Conservation (phyloP, 2,329 filamentous ascomycete species). For the Didymella lethalis region DNA sequence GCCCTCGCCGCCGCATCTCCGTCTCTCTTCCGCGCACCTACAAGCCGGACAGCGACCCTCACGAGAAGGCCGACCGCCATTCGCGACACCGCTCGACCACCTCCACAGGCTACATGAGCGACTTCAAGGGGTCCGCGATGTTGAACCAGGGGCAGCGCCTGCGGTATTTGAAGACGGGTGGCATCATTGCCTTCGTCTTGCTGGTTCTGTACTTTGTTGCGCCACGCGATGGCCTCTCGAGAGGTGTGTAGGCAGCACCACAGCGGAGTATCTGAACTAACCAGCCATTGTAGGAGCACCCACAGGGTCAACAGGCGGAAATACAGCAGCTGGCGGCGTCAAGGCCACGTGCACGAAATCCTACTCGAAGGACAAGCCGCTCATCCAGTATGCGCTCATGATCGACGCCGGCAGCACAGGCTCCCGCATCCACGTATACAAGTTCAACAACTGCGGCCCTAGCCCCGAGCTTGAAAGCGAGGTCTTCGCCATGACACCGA, state of each 20-base stretch:
- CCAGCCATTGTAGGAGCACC: constrained; percentile 19
- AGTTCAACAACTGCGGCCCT: constrained; percentile 97
- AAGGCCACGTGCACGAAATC: constrained; percentile 81
- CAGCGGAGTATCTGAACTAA: constrained; percentile 13
- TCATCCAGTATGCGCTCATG: constrained; percentile 98
- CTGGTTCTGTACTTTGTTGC: constrained; percentile 66
- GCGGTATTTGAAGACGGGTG: constrained; percentile 68
- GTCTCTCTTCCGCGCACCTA: constrained; percentile 58
- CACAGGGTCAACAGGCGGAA: constrained; percentile 44
- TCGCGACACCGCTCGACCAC: constrained; percentile 46
- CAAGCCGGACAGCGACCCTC: constrained; percentile 49
- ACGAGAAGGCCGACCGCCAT: constrained; percentile 58
- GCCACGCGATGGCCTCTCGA: constrained; percentile 49
- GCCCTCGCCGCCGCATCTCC: constrained; percentile 61
- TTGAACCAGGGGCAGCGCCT: constrained; percentile 70
- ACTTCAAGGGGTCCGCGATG: constrained; percentile 56
- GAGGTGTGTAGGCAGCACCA: constrained; percentile 29
- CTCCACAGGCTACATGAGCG: constrained; percentile 53
- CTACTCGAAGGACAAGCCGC: constrained; percentile 84
- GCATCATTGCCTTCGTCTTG: constrained; percentile 65
- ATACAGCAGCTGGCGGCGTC: constrained; percentile 64
- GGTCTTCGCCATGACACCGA: constrained; percentile 91
- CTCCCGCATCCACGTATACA: constrained; percentile 97
- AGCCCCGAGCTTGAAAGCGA: constrained; percentile 95
- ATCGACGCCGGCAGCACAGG: constrained; percentile 98